phyloP scores from a whole-genome alignment of 495 filamentous ascomycete genomes.

The Aspergillus sparsus region DNA sequence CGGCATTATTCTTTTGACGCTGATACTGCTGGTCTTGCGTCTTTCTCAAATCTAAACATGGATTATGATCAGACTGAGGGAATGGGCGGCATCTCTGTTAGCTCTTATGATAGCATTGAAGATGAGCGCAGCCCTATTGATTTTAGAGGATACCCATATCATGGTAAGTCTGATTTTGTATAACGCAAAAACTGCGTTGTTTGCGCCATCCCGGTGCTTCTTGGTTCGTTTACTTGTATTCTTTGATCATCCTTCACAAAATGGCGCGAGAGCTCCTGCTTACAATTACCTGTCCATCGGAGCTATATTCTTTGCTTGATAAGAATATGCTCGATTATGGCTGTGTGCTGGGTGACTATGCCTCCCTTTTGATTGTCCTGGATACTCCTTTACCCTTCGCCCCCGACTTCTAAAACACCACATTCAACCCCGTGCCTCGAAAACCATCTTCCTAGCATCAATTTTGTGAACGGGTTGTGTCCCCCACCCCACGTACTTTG shows the following conservation, averaged over 20 bases:
- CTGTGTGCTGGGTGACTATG: neutral
- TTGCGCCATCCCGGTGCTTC: conserved; percentile 39
- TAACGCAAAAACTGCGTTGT: conserved; percentile 41
- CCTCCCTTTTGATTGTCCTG: neutral
- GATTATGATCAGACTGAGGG: conserved; percentile 52
- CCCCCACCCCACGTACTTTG: conserved; percentile 4
- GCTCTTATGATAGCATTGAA: conserved; percentile 52
- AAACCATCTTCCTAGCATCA: conserved; percentile 6
- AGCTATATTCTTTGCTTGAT: conserved; percentile 16
- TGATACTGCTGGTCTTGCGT: conserved; percentile 40
- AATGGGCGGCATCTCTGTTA: conserved; percentile 51
- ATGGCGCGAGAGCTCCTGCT: conserved; percentile 23
- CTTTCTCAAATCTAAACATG: conserved; percentile 42
- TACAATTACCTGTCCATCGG: conserved; percentile 9
- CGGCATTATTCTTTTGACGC: conserved; percentile 50
- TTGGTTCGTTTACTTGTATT: conserved; percentile 33
- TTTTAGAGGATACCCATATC: conserved; percentile 48
- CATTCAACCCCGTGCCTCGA: neutral
- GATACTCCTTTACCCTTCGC: neutral
- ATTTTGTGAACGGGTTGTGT: conserved; percentile 10
- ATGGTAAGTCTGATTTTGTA: conserved; percentile 39
- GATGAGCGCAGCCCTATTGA: conserved; percentile 48
- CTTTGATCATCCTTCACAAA: conserved; percentile 18
- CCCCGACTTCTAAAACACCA: neutral
- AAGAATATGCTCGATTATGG: conserved; percentile 7